A percentile compares a stretch with the other conserved stretches of the same genome.
Conservation (phyloP, 1,284 basidiomycete genomes). For the Cutaneotrichosporon arboriforme region DNA sequence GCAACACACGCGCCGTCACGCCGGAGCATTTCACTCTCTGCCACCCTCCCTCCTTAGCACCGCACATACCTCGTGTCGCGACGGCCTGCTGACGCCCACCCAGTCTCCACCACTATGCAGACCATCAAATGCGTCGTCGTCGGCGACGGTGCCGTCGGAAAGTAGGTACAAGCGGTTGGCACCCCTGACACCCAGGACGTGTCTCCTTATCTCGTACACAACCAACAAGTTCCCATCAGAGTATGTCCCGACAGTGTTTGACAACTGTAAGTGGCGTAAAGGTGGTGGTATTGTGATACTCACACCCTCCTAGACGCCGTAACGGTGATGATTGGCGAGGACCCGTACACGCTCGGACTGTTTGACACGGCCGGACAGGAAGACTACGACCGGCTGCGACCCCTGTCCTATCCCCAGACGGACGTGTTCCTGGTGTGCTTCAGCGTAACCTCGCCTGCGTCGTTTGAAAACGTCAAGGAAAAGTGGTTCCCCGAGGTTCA, state of each 20-base stretch:
- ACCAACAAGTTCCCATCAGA: slow-evolving; percentile 99
- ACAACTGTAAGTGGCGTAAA: slow-evolving; percentile 50
- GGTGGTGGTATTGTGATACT: slow-evolving; percentile 8
- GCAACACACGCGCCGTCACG: too few relatives aligned
- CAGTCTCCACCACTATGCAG: slow-evolving; percentile 59
- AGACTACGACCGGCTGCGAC: slow-evolving; percentile 98
- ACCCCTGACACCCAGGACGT: slow-evolving; percentile 61
- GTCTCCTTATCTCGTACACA: slow-evolving; percentile 98
- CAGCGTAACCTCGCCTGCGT: slow-evolving; percentile 95
- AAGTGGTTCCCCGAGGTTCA: slow-evolving; percentile 99
- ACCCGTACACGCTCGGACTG: slow-evolving; percentile 95
- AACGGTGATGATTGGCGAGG: slow-evolving; percentile 99
- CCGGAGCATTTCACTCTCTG: too few relatives aligned
- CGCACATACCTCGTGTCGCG: not conserved
- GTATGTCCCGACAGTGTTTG: slow-evolving; percentile 89
- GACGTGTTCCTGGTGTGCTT: slow-evolving; percentile 99
- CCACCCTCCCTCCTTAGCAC: too few relatives aligned
- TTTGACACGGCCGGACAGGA: slow-evolving; percentile 99
- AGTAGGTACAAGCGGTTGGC: slow-evolving; percentile 50
- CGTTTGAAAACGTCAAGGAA: slow-evolving; percentile 99
- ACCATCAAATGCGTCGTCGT: slow-evolving; percentile 98
- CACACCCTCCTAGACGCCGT: slow-evolving; percentile 92
- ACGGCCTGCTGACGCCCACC: not conserved
- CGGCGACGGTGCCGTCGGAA: slow-evolving; percentile 99
- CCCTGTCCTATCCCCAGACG: slow-evolving; percentile 98